Percentiles rank a stretch among this genome's conserved stretches.
phyloP scores from a whole-genome alignment of 805 yeast genomes.

The Candida tallmaniae region DNA sequence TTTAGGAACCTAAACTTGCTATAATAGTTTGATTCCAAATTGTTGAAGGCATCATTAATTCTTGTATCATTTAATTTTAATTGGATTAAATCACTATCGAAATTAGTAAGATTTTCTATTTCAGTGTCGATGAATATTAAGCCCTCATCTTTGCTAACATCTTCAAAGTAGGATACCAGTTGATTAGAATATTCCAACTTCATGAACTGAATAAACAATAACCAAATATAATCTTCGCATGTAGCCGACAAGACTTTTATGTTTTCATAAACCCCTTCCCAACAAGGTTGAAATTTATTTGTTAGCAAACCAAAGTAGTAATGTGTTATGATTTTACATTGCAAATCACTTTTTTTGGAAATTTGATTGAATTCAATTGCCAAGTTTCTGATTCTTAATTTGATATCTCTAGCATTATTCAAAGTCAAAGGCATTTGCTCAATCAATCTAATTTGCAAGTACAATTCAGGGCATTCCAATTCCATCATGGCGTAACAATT shows the following conservation, averaged over 20 bases:
- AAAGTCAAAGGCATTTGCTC: conserved; percentile 74
- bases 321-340: conserved; percentile 27
- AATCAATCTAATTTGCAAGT: conserved; percentile 52
- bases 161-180: conserved; percentile 9
- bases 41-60: conserved; percentile 37
- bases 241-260: conserved; percentile 37
- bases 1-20: conserved; percentile 27
- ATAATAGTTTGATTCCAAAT: conserved; percentile 18
- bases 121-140: conserved; percentile 1
- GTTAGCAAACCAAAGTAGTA: conserved; percentile 59
- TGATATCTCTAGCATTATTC: conserved; percentile 68
- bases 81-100: background rate
- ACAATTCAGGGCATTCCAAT: conserved; percentile 30
- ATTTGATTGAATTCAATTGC: conserved; percentile 36
- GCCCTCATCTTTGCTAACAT: background rate
- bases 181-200: conserved; percentile 19
- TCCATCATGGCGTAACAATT: conserved; percentile 18
- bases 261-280: conserved; percentile 70
- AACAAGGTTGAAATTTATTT: conserved; percentile 76
- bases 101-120: conserved; percentile 1
- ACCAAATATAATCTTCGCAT: conserved; percentile 51
- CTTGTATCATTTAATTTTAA: conserved; percentile 37
- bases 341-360: conserved; percentile 12
- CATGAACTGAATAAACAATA: conserved; percentile 36
- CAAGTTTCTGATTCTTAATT: conserved; percentile 60